Conservation (phyloP, 2,329 filamentous ascomycete species). For the Furcasterigmium sp. region DNA sequence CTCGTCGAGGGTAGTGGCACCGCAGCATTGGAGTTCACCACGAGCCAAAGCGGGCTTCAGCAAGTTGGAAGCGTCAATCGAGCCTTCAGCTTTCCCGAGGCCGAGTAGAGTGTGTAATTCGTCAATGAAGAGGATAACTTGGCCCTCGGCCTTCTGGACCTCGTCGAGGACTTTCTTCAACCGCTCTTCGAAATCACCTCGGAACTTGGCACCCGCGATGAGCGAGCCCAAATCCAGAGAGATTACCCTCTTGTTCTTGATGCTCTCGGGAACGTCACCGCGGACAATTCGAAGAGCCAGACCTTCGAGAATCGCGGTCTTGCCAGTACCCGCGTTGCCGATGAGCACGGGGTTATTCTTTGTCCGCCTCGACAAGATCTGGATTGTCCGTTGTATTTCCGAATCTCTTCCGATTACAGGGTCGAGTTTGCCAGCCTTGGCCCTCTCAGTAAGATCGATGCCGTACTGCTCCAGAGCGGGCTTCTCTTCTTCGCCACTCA, state of each 20-base stretch:
- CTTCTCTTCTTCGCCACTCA: conserved; percentile 73
- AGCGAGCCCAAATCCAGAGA: conserved; percentile 84
- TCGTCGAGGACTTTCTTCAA: conserved; percentile 88
- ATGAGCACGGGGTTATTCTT: conserved; percentile 98
- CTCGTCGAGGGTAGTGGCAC: conserved; percentile 88
- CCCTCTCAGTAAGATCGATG: conserved; percentile 80
- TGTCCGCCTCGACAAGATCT: conserved; percentile 84
- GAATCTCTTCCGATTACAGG: conserved; percentile 90
- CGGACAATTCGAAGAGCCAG: conserved; percentile 83
- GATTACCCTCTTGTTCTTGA: conserved; percentile 90
- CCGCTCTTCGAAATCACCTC: conserved; percentile 93
- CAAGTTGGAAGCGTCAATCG: conserved; percentile 92
- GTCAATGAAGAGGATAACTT: conserved; percentile 92
- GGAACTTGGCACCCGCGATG: conserved; percentile 92
- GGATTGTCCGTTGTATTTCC: conserved; percentile 91
- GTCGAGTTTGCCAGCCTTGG: conserved; percentile 85
- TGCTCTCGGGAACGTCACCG: conserved; percentile 90
- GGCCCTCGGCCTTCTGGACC: conserved; percentile 81
- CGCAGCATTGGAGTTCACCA: conserved; percentile 91
- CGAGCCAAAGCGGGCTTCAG: conserved; percentile 90
- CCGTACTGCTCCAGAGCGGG: conserved; percentile 87
- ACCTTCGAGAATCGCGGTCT: conserved; percentile 90
- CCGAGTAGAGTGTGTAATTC: conserved; percentile 89
- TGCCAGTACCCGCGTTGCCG: conserved; percentile 84
- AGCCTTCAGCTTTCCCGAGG: conserved; percentile 90